phyloP scores from a whole-genome alignment of 495 filamentous ascomycete species.

The Wilcoxina mikolae region DNA sequence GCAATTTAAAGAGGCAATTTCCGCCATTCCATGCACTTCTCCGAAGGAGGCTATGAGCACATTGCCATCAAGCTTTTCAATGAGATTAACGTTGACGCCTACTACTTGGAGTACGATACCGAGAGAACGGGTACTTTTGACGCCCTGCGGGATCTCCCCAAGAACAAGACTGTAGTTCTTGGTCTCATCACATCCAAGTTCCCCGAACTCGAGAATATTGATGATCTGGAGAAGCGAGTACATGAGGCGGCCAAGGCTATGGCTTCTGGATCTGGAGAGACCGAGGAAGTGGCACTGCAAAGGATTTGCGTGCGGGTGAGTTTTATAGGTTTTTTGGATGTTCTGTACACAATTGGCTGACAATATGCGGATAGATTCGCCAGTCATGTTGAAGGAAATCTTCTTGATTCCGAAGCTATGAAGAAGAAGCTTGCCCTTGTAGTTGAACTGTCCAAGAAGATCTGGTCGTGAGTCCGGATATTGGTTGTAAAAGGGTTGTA shows the following conservation, averaged over 20 bases:
- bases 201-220: constrained; percentile 56
- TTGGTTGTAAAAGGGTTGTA: background rate
- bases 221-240: constrained; percentile 54
- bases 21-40: constrained; percentile 61
- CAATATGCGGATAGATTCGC: constrained; percentile 39
- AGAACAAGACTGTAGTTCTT: constrained; percentile 59
- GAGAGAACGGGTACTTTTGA: constrained; percentile 62
- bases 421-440: constrained; percentile 54
- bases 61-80: constrained; percentile 70
- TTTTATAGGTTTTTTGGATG: background rate
- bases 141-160: constrained; percentile 56
- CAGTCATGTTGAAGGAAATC: constrained; percentile 54
- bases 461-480: background rate
- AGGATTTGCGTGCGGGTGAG: constrained; percentile 54
- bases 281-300: constrained; percentile 49
- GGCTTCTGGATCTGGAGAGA: constrained; percentile 51
- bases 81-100: constrained; percentile 58
- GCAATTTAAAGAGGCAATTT: constrained; percentile 50
- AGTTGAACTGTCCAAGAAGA: constrained; percentile 46
- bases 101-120: constrained; percentile 76
- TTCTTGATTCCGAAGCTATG: constrained; percentile 50
- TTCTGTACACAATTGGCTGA: background rate
- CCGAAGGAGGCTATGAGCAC: constrained; percentile 63
- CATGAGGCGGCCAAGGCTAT: constrained; percentile 54
- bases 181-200: constrained; percentile 64